phyloP scores from a whole-genome alignment of 2,329 filamentous ascomycete genomes.

The Ophiostoma himal-ulmi region DNA sequence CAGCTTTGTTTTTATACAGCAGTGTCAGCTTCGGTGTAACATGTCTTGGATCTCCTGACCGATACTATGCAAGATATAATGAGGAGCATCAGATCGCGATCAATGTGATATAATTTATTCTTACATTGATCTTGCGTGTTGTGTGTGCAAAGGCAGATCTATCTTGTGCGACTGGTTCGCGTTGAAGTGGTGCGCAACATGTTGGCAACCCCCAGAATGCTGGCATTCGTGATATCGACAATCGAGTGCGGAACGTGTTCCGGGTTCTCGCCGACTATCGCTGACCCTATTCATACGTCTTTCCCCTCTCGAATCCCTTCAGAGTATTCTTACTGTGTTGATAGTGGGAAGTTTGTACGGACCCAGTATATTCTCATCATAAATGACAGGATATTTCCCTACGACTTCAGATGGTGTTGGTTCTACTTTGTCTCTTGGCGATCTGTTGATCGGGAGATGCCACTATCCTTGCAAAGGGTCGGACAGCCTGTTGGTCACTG shows the following conservation, averaged over 20 bases:
- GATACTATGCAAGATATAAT: neutral
- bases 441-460: too few relatives aligned
- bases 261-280: too few relatives aligned
- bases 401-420: neutral
- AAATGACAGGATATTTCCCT: neutral
- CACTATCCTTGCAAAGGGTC: too few relatives aligned
- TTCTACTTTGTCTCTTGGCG: neutral
- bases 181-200: neutral
- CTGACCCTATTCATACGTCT: too few relatives aligned
- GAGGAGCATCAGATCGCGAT: neutral
- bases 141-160: neutral
- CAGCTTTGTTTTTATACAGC: neutral
- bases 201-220: neutral
- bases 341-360: too few relatives aligned
- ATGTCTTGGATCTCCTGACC: neutral
- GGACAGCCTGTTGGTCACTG: too few relatives aligned
- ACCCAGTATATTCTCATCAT: neutral
- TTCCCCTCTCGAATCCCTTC: too few relatives aligned
- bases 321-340: too few relatives aligned
- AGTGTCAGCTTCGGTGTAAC: neutral
- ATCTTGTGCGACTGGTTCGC: neutral
- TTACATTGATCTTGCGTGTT: neutral
- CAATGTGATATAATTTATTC: neutral
- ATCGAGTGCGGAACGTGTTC: neutral
- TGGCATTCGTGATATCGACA: too few relatives aligned